These are phyloP conservation scores for Tuber borchii DNA, from an alignment of 495 filamentous ascomycete species.

Conservation along the genomic window DNA sequence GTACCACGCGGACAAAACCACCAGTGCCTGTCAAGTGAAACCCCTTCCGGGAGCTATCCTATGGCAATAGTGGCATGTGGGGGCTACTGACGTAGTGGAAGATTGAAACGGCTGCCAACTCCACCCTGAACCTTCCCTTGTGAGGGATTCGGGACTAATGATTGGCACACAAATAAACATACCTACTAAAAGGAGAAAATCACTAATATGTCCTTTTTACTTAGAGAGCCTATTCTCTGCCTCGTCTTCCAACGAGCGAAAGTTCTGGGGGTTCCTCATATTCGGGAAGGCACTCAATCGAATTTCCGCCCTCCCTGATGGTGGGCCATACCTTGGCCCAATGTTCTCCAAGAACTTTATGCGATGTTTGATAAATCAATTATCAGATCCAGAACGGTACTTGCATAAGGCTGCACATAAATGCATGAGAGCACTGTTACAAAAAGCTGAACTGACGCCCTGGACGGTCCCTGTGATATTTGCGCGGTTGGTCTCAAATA, in stretches of 20 bases:
- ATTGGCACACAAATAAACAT: constrained; percentile 14
- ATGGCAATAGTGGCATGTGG: neutral
- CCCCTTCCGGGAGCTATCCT: constrained; percentile 13
- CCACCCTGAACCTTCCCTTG: constrained; percentile 15
- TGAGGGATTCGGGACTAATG: constrained; percentile 29
- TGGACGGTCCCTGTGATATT: constrained; percentile 56
- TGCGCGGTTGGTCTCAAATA: constrained; percentile 57
- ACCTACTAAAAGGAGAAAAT: neutral
- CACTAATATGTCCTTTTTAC: constrained; percentile 28
- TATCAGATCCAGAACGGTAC: constrained; percentile 73
- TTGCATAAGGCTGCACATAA: constrained; percentile 74
- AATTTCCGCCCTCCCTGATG: constrained; percentile 12
- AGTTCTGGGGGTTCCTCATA: constrained; percentile 83
- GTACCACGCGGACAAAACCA: constrained; percentile 9
- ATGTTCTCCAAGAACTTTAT: constrained; percentile 80
- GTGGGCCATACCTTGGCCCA: constrained; percentile 41
- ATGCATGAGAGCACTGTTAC: constrained; percentile 60
- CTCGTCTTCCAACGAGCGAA: constrained; percentile 74
- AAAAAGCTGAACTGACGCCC: constrained; percentile 59
- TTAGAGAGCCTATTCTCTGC: constrained; percentile 74
- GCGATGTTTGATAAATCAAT: constrained; percentile 77
- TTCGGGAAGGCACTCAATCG: constrained; percentile 60
- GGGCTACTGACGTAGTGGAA: constrained; percentile 13
- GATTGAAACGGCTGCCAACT: constrained; percentile 13
- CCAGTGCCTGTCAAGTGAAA: constrained; percentile 15